Base-by-base conservation (phyloP, 139 green algal genomes). In the Picochlorum sp. region DNA sequence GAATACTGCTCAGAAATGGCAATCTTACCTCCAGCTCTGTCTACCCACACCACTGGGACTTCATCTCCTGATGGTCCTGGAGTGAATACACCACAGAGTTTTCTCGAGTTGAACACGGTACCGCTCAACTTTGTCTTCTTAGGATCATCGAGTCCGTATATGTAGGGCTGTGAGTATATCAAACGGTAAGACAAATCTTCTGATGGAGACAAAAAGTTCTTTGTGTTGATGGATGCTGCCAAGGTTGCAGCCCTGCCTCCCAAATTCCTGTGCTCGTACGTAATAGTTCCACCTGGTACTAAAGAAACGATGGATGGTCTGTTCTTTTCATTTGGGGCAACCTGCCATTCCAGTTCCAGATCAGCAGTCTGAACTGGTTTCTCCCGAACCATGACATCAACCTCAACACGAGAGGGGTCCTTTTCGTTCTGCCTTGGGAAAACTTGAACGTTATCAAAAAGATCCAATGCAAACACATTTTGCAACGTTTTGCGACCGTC, bases 41-140 rank as follows among this genome's bases (percentile, higher is more conserved):
- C 89, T 7, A 99, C 84, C 78, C 88, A 96, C 54, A 99, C 82
- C 4, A 83, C 67, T 0, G 92, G 90, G 50, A 97, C 90, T n/a
- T 97, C 89, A 3, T 90, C 77, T 9, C 79, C 69, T 41, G 68
- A 58, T 5, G 68, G 81, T 72, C 69, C 77, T 69, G 74, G 54
- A 24, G 65, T 65, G 31, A 65, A 65, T 24, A 70, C 63, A 1
- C 49, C 49, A 56, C 38, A 69, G 21, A 69, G 13, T 71, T 45
- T 54, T 21, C 67, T 37, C 4, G 45, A 81, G 80, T 93, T 94
- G 83, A 94, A 94, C 28, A 85, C 68, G 18, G 65, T 68, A 3
- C 74, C 72, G 5, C 49, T 49, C 5, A 88, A 70, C 11, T 65
- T 62, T 31, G 75, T 81, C 52, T 65, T 69, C 54, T 81, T 76